These are phyloP conservation scores for Xanthoconium separans DNA, from an alignment of 1,284 basidiomycete species.

Conservation along the genomic window DNA sequence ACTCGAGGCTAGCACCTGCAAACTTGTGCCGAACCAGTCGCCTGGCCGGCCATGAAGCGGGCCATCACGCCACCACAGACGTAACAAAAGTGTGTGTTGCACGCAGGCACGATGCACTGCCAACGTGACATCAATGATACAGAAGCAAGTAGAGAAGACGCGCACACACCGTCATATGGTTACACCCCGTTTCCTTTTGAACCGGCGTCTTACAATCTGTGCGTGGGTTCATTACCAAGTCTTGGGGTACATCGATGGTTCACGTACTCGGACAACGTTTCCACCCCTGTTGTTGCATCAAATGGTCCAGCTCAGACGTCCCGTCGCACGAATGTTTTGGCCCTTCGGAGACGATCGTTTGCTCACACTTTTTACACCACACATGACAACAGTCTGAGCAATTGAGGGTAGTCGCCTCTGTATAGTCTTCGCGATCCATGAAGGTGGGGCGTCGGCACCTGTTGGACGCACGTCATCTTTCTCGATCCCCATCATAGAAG, in stretches of 20 bases:
- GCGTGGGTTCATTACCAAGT: not conserved
- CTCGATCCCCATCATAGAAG: too few relatives aligned
- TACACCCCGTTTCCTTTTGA: slow-evolving; percentile 59
- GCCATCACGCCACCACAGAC: slow-evolving; percentile 39
- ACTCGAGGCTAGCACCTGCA: too few relatives aligned
- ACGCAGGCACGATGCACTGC: slow-evolving; percentile 60
- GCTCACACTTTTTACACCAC: slow-evolving; percentile 58
- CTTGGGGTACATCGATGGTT: not conserved
- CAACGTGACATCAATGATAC: not conserved
- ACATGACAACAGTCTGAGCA: slow-evolving; percentile 49
- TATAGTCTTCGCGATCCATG: slow-evolving; percentile 49
- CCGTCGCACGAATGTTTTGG: slow-evolving; percentile 58
- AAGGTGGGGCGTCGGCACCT: slow-evolving; percentile 49
- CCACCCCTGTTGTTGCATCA: slow-evolving; percentile 54
- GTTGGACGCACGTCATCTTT: not conserved
- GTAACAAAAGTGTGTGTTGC: slow-evolving; percentile 67
- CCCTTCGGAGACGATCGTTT: slow-evolving; percentile 35
- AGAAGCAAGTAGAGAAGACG: not conserved
- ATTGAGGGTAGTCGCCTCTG: slow-evolving; percentile 36
- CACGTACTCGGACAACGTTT: slow-evolving; percentile 53
- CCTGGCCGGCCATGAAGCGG: too few relatives aligned
- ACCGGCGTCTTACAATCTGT: slow-evolving; percentile 57
- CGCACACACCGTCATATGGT: slow-evolving; percentile 60
- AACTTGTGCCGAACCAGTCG: too few relatives aligned
- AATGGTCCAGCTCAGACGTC: slow-evolving; percentile 46